Base-by-base conservation (phyloP, 139 green algal genomes). In the Yamagishiella unicocca region DNA sequence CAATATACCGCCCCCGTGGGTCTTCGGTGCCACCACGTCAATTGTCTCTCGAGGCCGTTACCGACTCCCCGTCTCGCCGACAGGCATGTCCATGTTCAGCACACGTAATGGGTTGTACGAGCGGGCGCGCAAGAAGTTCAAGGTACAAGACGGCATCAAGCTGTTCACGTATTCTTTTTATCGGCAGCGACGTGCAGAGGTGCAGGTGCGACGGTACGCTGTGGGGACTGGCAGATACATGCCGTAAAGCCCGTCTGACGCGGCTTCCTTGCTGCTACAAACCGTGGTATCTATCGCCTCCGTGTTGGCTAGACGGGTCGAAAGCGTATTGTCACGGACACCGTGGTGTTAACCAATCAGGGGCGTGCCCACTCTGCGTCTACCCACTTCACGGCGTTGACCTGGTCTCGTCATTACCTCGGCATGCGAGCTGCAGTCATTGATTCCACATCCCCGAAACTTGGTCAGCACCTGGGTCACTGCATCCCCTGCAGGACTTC, bases 31-130 rank as follows among this genome's bases (percentile, higher is more conserved):
- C 17, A 35, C 21, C 21, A 42, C 29, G n/a, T 24, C 29, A 46
- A 53, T 37, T 3, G 46, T n/a, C 31, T 12, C 61, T 35, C 19
- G n/a, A 68, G 19, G 21, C 61, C 21, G 22, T 68, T 17, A 68
- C 7, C 64, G 14, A 27, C 42, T 1, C 14, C 25, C 42, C 40
- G 4, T 40, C 3, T 50, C 2, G 25, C 25, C 7, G 17, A 37
- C 92, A 96, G 96, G 96, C 76, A 98, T 98, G 95, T 97, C 95
- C 3, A 99, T 96, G 38, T 99, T 99, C 90, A 95, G 81, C 83
- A 97, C 95, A 0, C 92, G 91, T 25, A 95, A 95, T 29, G 96
- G 96, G 5, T 84, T 99, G 54, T 99, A 99, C 70, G 96, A 98
- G 84, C 87, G 93, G 3, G 96, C 96, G 1, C 79, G 92, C 24